phyloP scores from a whole-genome alignment of 140 eudicot genomes.

The Flaveria floridana region DNA sequence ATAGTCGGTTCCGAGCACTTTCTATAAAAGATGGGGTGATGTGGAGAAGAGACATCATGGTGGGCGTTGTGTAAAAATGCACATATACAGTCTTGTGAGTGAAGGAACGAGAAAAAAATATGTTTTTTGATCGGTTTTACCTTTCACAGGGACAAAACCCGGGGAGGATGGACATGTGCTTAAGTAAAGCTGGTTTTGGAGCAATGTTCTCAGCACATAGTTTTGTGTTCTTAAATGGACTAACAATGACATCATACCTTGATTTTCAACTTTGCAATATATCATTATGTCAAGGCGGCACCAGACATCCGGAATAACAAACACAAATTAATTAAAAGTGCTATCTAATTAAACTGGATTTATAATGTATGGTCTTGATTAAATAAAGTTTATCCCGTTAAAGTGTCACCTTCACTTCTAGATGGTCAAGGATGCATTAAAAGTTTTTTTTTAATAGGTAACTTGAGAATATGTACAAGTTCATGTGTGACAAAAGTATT shows the following conservation, averaged over 20 bases:
- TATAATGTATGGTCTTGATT: conserved; percentile 27
- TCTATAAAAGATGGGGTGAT: too few relatives aligned
- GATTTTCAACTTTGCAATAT: conserved; percentile 5
- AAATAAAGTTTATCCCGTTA: conserved; percentile 23
- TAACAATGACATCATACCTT: not conserved
- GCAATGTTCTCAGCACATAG: not conserved
- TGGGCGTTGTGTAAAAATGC: too few relatives aligned
- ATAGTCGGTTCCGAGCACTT: too few relatives aligned
- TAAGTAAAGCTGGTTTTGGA: too few relatives aligned
- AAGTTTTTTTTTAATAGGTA: conserved; percentile 19
- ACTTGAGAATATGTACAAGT: conserved; percentile 36
- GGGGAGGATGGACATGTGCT: too few relatives aligned
- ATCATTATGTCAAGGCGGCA: conserved; percentile 22
- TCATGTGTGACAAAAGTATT: conserved; percentile 20
- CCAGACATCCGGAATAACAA: not conserved
- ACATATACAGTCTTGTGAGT: too few relatives aligned
- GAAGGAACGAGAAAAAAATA: too few relatives aligned
- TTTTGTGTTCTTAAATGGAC: not conserved
- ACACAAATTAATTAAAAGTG: conserved; percentile 1
- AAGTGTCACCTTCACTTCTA: conserved; percentile 33
- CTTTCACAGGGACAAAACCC: too few relatives aligned
- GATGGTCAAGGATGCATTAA: conserved; percentile 37
- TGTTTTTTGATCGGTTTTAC: too few relatives aligned
- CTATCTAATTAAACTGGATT: conserved; percentile 19
- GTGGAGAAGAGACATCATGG: too few relatives aligned